Base-by-base conservation (phyloP, 1,284 basidiomycete species). In the Dichomitus squalens region DNA sequence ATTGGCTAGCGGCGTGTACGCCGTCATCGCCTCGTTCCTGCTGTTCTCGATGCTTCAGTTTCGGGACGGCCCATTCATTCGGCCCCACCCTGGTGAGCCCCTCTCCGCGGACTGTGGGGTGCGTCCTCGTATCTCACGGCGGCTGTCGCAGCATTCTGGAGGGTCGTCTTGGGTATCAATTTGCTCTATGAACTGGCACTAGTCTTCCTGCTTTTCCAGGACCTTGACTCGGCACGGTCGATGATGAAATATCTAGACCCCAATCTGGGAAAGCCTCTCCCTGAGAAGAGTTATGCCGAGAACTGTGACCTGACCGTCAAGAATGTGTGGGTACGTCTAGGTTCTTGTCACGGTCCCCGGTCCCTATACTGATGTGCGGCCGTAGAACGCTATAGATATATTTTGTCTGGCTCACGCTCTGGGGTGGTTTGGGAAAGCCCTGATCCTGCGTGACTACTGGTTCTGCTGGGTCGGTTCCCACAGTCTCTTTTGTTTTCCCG, bases 401-500 rank as follows among this genome's bases (percentile, higher is more conserved):
- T 93, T 93, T 70, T 93, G 90, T 66, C 64, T 93, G 20, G 91
- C 91, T 27, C 91, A 93, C 70, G 76, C 90, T 21, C 69, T 93
- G 34, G 91, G 91, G 3, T 93, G 92, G 91, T 93, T 92, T 70
- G 90, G 90, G 41, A 93, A 93, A 70, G 92, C 91, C 2, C 81
- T 93, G 77, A 87, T 93, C 64, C 72, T 93, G 64, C 83, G 92
- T 29, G 91, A 93, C 68, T 93, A 93, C 68, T 93, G 91, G 91
- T 93, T 93, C 67, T 93, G 92, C 67, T 92, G 90, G 90, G 90
- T 91, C 67, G 55, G 75, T 69, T 36, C 53, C 46, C 47, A 5
- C 16, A 23, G 21, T 14, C 16, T 35, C 34, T 43, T 38, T 52
- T 25, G 14, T 51, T 23, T 40, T 59, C 59, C 38, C 12, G 20